Conservation (phyloP, 1,284 basidiomycete species). For the Phylloporus sp. region DNA sequence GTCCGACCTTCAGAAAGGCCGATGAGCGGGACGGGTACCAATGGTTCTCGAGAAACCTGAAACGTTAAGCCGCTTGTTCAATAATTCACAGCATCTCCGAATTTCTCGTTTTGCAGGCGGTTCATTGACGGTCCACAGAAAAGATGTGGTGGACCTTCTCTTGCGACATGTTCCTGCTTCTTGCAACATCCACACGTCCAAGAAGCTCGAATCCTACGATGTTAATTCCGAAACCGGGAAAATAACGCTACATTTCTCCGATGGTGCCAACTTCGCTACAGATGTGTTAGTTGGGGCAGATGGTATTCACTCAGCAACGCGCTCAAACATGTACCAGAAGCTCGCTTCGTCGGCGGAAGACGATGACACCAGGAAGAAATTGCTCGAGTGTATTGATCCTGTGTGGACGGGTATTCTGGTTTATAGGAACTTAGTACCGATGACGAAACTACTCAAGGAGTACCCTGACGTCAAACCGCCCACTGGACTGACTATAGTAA, state of each 20-base stretch:
- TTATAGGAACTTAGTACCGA: conserved; percentile 24
- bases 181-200: conserved; percentile 37
- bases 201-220: conserved; percentile 34
- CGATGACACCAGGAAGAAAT: conserved; percentile 2
- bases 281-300: conserved; percentile 42
- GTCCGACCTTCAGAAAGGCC: conserved; percentile 26
- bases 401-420: conserved; percentile 27
- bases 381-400: conserved; percentile 19
- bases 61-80: conserved; percentile 7
- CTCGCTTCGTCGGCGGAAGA: conserved; percentile 14
- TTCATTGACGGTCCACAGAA: conserved; percentile 34
- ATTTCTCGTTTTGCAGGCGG: conserved; percentile 25
- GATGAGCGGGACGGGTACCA: conserved; percentile 30
- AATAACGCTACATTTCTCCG: conserved; percentile 36
- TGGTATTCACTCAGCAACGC: conserved; percentile 28
- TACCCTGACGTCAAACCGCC: conserved; percentile 41
- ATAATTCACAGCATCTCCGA: not conserved
- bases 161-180: conserved; percentile 30
- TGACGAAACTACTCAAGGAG: conserved; percentile 15
- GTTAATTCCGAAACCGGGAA: conserved; percentile 12
- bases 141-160: conserved; percentile 39
- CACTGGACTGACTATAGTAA: conserved; percentile 41
- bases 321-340: conserved; percentile 22
- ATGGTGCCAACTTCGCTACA: conserved; percentile 35
- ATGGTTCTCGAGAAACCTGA: conserved; percentile 23